Conservation (phyloP, 306 rosid species). For the Fragaria nilgerrensis region DNA sequence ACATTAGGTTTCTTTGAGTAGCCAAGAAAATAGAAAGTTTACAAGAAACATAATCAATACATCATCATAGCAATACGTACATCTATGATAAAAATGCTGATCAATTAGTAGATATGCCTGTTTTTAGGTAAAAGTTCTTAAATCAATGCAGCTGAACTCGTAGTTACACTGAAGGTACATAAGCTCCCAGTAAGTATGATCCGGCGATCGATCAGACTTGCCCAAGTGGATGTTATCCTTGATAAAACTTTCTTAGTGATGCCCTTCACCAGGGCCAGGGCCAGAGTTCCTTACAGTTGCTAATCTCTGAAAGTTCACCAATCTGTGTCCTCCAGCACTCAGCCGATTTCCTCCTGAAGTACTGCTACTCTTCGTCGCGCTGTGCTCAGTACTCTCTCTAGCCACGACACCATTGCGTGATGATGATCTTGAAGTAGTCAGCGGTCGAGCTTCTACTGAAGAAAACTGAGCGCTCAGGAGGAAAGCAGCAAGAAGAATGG, state of each 20-base stretch:
- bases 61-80: not conserved
- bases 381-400: constrained; percentile 19
- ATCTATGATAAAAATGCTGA: not conserved
- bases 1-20: not conserved
- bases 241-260: not conserved
- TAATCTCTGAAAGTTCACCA: not conserved
- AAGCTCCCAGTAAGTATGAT: not conserved
- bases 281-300: constrained; percentile 36
- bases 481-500: constrained; percentile 29
- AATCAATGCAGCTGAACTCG: not conserved
- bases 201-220: not conserved
- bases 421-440: not conserved
- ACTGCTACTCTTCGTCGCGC: constrained; percentile 15
- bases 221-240: not conserved
- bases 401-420: not conserved
- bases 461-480: constrained; percentile 13
- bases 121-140: not conserved
- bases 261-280: constrained; percentile 47
- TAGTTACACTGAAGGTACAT: not conserved
- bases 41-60: not conserved
- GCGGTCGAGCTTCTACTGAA: constrained; percentile 40
- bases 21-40: not conserved
- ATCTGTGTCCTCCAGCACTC: constrained; percentile 25
- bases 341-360: constrained; percentile 30
- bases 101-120: not conserved